A percentile compares a stretch with the other conserved stretches of the same genome.
phyloP scores from a whole-genome alignment of 129 eudicot genomes.

The Deinandra increscens region DNA sequence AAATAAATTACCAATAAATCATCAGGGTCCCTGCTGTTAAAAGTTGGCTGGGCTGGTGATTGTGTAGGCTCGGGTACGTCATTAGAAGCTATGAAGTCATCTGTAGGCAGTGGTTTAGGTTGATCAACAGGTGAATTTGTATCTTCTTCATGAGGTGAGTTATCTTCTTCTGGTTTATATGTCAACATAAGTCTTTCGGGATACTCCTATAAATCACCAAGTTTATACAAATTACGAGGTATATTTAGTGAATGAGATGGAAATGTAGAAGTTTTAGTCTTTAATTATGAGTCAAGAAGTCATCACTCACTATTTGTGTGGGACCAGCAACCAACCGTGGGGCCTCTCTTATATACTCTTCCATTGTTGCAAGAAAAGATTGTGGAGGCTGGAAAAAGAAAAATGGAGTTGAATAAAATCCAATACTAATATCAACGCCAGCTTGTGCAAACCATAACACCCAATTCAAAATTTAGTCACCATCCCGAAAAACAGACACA shows the following conservation, averaged over 20 bases:
- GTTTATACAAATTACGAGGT: not conserved
- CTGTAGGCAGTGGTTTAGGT: constrained; percentile 39
- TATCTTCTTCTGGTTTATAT: constrained; percentile 69
- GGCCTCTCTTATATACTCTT: constrained; percentile 96
- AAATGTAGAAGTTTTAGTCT: not conserved
- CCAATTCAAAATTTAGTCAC: not conserved
- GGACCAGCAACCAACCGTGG: constrained; percentile 81
- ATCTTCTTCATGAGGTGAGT: constrained; percentile 58
- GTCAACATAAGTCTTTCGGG: constrained; percentile 93
- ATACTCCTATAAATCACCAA: constrained; percentile 56
- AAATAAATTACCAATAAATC: constrained; percentile 66
- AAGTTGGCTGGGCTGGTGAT: constrained; percentile 52
- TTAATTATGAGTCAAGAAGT: not conserved
- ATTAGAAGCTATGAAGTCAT: constrained; percentile 43
- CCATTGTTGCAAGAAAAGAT: constrained; percentile 97
- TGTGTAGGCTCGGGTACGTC: constrained; percentile 42
- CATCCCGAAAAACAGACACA: not conserved
- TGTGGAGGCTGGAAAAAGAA: constrained; percentile 84
- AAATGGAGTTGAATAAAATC: not conserved
- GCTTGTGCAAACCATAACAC: not conserved
- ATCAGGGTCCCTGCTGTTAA: constrained; percentile 56
- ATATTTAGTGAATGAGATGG: not conserved
- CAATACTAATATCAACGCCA: not conserved
- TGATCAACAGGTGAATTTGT: constrained; percentile 43
- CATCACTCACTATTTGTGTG: constrained; percentile 56